phyloP scores from a whole-genome alignment of 2,329 filamentous ascomycete species.

The Colletotrichum phormii region DNA sequence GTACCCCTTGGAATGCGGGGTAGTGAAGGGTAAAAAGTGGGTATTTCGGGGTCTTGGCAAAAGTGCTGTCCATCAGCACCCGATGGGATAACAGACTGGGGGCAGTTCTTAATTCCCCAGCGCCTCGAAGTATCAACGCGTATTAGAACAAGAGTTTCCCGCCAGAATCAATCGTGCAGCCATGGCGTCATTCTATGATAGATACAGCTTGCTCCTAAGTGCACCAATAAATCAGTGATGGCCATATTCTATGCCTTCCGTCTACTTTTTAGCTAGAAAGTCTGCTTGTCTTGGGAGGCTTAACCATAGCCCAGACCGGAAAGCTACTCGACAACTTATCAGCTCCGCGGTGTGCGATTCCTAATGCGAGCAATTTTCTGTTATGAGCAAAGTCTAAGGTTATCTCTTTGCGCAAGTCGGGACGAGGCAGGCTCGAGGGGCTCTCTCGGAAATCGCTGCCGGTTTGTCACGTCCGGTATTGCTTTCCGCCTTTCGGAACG shows the following conservation, averaged over 20 bases:
- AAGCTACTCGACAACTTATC: background rate
- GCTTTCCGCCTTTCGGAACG: background rate
- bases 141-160: slow-evolving; percentile 43
- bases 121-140: too few relatives aligned
- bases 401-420: background rate
- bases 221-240: background rate
- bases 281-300: background rate
- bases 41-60: too few relatives aligned
- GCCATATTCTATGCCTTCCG: background rate
- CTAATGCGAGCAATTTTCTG: background rate
- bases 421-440: background rate
- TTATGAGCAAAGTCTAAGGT: background rate
- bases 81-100: too few relatives aligned
- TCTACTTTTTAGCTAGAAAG: background rate
- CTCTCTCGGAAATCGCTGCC: background rate
- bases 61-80: too few relatives aligned
- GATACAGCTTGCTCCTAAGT: background rate
- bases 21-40: too few relatives aligned
- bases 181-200: background rate
- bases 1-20: too few relatives aligned
- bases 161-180: slow-evolving; percentile 44
- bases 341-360: background rate
- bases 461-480: background rate
- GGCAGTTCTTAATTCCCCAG: too few relatives aligned
- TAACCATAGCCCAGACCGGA: background rate